These are phyloP conservation scores for Panellus pusillus DNA, from an alignment of 768 basidiomycete genomes.

Conservation along the genomic window DNA sequence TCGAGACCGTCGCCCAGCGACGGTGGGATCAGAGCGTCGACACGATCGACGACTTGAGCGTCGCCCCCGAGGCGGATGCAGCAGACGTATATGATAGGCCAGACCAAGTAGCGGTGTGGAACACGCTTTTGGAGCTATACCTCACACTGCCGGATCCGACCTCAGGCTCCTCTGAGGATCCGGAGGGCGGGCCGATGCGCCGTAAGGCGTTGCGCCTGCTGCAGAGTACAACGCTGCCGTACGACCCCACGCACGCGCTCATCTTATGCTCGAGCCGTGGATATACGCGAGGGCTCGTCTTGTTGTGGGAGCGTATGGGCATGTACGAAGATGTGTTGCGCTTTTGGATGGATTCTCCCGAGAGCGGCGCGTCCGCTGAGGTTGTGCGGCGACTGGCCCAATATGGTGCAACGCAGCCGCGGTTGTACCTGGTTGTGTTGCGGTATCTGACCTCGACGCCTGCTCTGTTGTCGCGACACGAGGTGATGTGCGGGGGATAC, in stretches of 20 bases:
- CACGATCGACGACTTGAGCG: slow-evolving; percentile 22
- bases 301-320: slow-evolving; percentile 90
- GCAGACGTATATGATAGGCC: slow-evolving; percentile 37
- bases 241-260: slow-evolving; percentile 90
- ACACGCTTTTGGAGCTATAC: slow-evolving; percentile 92
- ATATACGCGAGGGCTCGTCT: slow-evolving; percentile 83
- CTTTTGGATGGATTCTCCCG: slow-evolving; percentile 79
- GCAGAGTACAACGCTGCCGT: slow-evolving; percentile 59
- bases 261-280: slow-evolving; percentile 85
- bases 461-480: slow-evolving; percentile 69
- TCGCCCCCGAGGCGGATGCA: slow-evolving; percentile 15
- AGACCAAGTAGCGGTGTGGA: slow-evolving; percentile 90
- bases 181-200: slow-evolving; percentile 35
- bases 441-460: slow-evolving; percentile 86
- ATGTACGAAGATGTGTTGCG: slow-evolving; percentile 96
- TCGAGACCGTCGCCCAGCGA: slow-evolving; percentile 79
- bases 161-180: slow-evolving; percentile 26
- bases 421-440: slow-evolving; percentile 85
- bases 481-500: slow-evolving; percentile 66
- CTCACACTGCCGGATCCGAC: slow-evolving; percentile 53
- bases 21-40: slow-evolving; percentile 80
- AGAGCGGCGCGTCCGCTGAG: slow-evolving; percentile 44
- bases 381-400: slow-evolving; percentile 72
- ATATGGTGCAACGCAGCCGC: slow-evolving; percentile 70
- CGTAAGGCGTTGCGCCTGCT: slow-evolving; percentile 78